phyloP scores from a whole-genome alignment of 2,329 filamentous ascomycete genomes.

The Nemania diffusa region DNA sequence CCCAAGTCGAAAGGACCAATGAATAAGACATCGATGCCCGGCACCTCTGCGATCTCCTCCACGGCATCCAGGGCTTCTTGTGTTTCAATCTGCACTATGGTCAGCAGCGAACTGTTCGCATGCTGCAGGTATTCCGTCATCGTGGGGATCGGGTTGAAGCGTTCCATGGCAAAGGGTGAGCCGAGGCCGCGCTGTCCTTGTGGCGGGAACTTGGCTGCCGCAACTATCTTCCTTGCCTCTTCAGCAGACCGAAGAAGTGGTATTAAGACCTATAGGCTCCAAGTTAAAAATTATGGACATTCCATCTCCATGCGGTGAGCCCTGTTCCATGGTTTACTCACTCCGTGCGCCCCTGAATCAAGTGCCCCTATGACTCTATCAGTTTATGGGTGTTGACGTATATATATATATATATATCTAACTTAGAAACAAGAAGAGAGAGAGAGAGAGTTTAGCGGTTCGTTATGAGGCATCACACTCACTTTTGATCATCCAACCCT shows the following conservation, averaged over 20 bases:
- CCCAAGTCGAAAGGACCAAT: constrained; percentile 74
- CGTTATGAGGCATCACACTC: constrained; percentile 41
- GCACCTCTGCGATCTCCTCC: constrained; percentile 69
- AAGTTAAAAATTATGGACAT: constrained; percentile 15
- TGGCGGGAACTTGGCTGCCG: constrained; percentile 66
- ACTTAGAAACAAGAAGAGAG: too few relatives aligned
- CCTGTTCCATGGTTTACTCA: constrained; percentile 47
- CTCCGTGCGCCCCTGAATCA: constrained; percentile 67
- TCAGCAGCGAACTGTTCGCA: constrained; percentile 67
- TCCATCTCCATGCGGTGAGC: neutral
- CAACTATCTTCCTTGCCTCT: constrained; percentile 61
- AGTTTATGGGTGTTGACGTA: too few relatives aligned
- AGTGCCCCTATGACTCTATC: constrained; percentile 58
- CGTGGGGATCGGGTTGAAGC: constrained; percentile 58
- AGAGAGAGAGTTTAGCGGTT: neutral
- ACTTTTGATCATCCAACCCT: constrained; percentile 68
- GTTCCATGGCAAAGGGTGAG: constrained; percentile 64
- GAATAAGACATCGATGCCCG: constrained; percentile 71
- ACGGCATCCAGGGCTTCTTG: constrained; percentile 68
- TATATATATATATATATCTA: too few relatives aligned
- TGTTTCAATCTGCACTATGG: constrained; percentile 76
- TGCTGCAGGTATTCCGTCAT: constrained; percentile 67
- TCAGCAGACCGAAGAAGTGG: constrained; percentile 65
- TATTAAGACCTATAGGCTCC: constrained; percentile 56
- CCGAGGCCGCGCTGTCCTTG: constrained; percentile 65